Evolutionary conservation across 2,329 filamentous ascomycete species (phyloP), one percentile per base, ranked within the genome.

Genomic region (Colletotrichum nymphaeae): DNA sequence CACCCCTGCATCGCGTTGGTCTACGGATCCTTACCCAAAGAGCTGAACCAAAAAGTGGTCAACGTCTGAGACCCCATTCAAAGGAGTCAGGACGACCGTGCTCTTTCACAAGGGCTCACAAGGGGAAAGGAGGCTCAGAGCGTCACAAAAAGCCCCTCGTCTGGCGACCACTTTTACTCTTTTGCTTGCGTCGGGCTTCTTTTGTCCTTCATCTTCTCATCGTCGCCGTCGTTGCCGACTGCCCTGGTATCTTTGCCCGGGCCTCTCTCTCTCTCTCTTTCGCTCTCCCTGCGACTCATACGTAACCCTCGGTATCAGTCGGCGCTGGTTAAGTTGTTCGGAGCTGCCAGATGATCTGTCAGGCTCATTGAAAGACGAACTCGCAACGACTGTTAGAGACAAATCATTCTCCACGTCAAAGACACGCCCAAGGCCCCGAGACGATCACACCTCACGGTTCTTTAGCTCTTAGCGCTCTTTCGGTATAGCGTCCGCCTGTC

Each of bases 121-220:
- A 73, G 62, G 71, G 62, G 56, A 66, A 73, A 56, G 55, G 67
- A 70, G 59, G 67, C 56, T 73, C 71, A 52, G 46, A 73, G 49
- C 71, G 67, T 70, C 67, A 65, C 71, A 73, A 73, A 73, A 73
- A 62, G 71, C 63, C 66, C 65, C 67, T 66, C 71, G 53, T 66
- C 60, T 73, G 59, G 56, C 60, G 55, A 64, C 42, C 42, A 58
- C 26, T 64, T 46, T 57, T 32, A n/a, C 22, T 52, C 42, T 30
- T 14, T 56, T 22, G 30, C 62, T 26, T 26, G 58, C 58, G 55
- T 30, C 26, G 35, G 56, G 22, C 37, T 37, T 65, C 30, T 28
- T 70, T 64, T 28, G 59, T 73, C 46, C 60, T 65, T n/a, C 62
- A 26, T 64, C 22, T n/a, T 53, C 37, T 49, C 55, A 57, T 67